Evolutionary conservation across 352 stramenopile genomes (phyloP), one percentile per base, ranked within the genome.

Genomic region (Globisporangium spiculum): DNA sequence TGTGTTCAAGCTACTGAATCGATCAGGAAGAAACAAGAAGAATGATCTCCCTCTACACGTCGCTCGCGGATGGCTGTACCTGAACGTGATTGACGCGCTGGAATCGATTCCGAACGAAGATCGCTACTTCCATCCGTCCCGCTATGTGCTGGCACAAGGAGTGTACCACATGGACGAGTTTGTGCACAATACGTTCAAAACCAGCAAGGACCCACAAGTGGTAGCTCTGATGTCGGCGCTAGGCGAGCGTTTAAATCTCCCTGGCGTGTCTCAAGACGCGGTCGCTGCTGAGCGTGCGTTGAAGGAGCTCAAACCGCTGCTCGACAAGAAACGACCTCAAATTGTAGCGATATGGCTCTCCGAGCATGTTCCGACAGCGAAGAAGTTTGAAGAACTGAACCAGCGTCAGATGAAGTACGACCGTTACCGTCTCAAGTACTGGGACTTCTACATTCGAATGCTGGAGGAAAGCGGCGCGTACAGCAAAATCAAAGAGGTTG

Each of bases 361-460:
- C 0, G 83, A 93, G 72, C 82, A 90, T 54, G 83, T 93, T 14
- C 79, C 85, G 7, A 72, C 58, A 1, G 74, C 77, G 7, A 93
- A 93, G 66, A 91, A 89, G 62, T 93, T 92, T 67, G 85, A 93
- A 55, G 85, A 91, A 57, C 71, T 93, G 34, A 93, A 93, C 66
- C 85, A 93, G 63, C 81, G 85, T 10, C 85, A 93, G 69, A 81
- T 90, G 70, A 93, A 93, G 75, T 93, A 89, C 56, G 85, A 93
- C 1, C 60, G 69, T n/a, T 88, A 79, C 27, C 81, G 87, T 0
- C 73, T 95, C n/a, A 93, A 93, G 63, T 95, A 95, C 61, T 89
- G 82, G 73, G 60, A 72, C 4, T 91, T 89, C 60, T 91, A 90
- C 64, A 70, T 92, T 4, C 63, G 67, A 1, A 20, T 93, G 12